A percentile compares a stretch with the other conserved stretches of the same genome.
Evolutionary conservation across 176 grass and related monocot species (phyloP).

Genomic region (Tuctoria greenei): DNA sequence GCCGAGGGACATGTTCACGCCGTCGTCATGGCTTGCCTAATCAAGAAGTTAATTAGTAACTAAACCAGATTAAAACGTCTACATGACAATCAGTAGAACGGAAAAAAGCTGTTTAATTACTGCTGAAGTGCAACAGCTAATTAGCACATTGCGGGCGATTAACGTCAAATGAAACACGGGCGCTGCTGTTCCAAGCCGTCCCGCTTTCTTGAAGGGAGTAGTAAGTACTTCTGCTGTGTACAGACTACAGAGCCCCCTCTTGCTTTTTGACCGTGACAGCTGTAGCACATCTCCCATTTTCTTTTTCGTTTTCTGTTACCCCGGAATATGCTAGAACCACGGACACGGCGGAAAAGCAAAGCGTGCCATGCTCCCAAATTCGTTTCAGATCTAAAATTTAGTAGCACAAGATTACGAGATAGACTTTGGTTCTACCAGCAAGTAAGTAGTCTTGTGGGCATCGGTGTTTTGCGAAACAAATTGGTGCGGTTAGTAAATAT

Average conservation of each 20-base stretch:
- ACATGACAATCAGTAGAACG: neutral
- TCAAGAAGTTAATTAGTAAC: neutral
- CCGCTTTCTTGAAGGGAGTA: neutral
- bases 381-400: neutral
- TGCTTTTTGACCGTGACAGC: slow-evolving; percentile 15
- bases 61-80: neutral
- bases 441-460: neutral
- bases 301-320: neutral
- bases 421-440: neutral
- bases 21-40: slow-evolving; percentile 1
- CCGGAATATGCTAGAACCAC: neutral
- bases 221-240: neutral
- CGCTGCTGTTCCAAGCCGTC: neutral
- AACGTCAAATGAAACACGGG: neutral
- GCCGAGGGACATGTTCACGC: neutral
- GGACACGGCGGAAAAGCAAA: neutral
- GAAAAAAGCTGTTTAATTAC: neutral
- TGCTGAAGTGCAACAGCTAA: neutral
- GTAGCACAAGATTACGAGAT: neutral
- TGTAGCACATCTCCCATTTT: neutral
- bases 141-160: neutral
- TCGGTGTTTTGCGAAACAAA: neutral
- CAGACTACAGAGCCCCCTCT: neutral
- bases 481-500: neutral
- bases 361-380: neutral